Evolutionary conservation across 2,329 filamentous ascomycete genomes (phyloP).

Genomic region (Trichoderma sp.): DNA sequence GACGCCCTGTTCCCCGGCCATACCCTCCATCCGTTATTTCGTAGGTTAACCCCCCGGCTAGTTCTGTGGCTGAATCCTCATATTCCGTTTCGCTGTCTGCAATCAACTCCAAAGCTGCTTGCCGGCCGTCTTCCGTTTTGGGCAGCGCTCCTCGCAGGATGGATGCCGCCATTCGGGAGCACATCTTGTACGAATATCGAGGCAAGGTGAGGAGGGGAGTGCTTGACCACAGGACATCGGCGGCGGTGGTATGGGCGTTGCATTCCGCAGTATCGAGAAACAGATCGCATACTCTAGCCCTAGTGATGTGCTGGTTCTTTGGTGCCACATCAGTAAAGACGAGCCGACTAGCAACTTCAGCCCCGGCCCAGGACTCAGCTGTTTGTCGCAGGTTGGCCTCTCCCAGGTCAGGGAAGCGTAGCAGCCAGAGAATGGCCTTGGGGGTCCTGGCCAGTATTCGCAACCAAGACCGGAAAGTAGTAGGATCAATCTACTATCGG

Average conservation of each 20-base stretch:
- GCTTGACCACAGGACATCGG: constrained; percentile 93
- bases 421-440: constrained; percentile 87
- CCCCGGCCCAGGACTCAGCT: constrained; percentile 77
- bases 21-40: constrained; percentile 40
- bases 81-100: constrained; percentile 77
- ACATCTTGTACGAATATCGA: constrained; percentile 97
- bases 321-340: constrained; percentile 96
- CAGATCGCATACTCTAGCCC: constrained; percentile 86
- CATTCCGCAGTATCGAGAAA: constrained; percentile 98
- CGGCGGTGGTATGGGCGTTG: constrained; percentile 96
- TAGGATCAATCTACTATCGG: constrained; percentile 77
- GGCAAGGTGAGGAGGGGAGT: constrained; percentile 88
- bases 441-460: constrained; percentile 82
- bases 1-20: constrained; percentile 60
- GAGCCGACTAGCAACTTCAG: constrained; percentile 80
- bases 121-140: constrained; percentile 60
- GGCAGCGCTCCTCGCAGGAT: constrained; percentile 89
- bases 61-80: constrained; percentile 68
- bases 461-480: constrained; percentile 92
- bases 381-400: constrained; percentile 81
- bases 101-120: constrained; percentile 72
- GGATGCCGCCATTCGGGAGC: constrained; percentile 93
- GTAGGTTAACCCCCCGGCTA: constrained; percentile 65
- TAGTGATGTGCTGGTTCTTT: constrained; percentile 88
- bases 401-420: constrained; percentile 93